Conservation (phyloP, 2,329 filamentous ascomycete genomes). For the Tolypocladium sp. region DNA sequence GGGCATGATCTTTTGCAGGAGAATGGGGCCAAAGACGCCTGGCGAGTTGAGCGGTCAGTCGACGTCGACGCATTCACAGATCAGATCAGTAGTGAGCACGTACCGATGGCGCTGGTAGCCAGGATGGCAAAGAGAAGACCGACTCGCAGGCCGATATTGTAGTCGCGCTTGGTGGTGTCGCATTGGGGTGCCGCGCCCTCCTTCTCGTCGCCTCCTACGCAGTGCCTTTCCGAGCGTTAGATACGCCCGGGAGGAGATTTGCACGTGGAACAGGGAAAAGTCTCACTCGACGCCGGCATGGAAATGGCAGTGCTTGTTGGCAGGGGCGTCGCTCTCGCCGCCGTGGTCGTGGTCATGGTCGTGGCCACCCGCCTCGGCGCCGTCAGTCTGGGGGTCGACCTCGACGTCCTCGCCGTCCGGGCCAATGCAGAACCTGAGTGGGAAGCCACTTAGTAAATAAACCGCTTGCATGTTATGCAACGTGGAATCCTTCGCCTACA, state of each 20-base stretch:
- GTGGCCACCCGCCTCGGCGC: constrained; percentile 11
- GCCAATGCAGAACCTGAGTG: constrained; percentile 53
- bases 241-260: neutral
- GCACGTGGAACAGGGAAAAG: neutral
- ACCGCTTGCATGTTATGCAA: neutral
- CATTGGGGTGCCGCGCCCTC: constrained; percentile 31
- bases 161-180: constrained; percentile 38
- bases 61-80: too few species aligned
- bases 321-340: constrained; percentile 6
- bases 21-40: constrained; percentile 57
- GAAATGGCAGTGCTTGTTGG: constrained; percentile 40
- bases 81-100: neutral
- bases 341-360: constrained; percentile 9
- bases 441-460: neutral
- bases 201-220: constrained; percentile 38
- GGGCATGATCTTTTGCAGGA: constrained; percentile 49
- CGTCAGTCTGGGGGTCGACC: constrained; percentile 30
- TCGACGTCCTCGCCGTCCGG: constrained; percentile 52
- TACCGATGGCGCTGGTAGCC: constrained; percentile 55
- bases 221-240: constrained; percentile 34
- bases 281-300: constrained; percentile 66
- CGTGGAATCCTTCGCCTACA: constrained; percentile 29
- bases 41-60: neutral
- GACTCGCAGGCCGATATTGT: constrained; percentile 59
- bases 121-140: constrained; percentile 67